A percentile compares a stretch with the other conserved stretches of the same genome.
Conservation (phyloP, 1,284 basidiomycete genomes). For the Leucoagaricus sp. region DNA sequence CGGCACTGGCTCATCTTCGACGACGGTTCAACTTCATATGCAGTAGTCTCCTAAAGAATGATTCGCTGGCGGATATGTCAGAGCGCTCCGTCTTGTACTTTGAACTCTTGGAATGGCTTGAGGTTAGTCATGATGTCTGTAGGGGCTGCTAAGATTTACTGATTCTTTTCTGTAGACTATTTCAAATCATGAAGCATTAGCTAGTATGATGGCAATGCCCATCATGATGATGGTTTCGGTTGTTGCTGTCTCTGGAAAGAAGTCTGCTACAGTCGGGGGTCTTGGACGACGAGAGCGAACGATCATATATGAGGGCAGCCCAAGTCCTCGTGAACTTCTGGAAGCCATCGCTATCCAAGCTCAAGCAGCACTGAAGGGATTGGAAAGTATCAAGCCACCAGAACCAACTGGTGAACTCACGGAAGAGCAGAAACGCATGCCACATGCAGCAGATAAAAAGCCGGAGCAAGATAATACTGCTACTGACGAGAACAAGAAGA, state of each 20-base stretch:
- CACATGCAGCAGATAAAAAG: slow-evolving; percentile 62
- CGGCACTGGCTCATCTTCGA: slow-evolving; percentile 84
- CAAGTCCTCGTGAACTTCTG: slow-evolving; percentile 85
- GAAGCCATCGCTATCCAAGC: slow-evolving; percentile 90
- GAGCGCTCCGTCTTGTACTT: slow-evolving; percentile 85
- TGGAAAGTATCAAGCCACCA: slow-evolving; percentile 62
- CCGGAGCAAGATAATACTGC: slow-evolving; percentile 46
- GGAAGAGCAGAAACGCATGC: slow-evolving; percentile 83
- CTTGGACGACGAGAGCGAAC: slow-evolving; percentile 69
- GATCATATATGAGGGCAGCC: slow-evolving; percentile 85
- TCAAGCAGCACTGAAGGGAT: slow-evolving; percentile 80
- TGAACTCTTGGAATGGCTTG: slow-evolving; percentile 87
- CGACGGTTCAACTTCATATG: slow-evolving; percentile 86
- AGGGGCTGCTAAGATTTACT: too few species aligned
- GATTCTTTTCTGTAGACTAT: slow-evolving; percentile 58
- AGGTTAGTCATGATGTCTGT: slow-evolving; percentile 53
- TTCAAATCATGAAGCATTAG: slow-evolving; percentile 86
- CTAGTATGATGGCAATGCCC: slow-evolving; percentile 95
- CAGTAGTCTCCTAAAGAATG: slow-evolving; percentile 83
- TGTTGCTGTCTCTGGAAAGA: slow-evolving; percentile 59
- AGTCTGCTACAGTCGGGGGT: slow-evolving; percentile 39
- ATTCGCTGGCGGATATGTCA: slow-evolving; percentile 91
- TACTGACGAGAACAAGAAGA: slow-evolving; percentile 69
- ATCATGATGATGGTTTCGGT: slow-evolving; percentile 83
- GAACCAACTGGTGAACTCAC: slow-evolving; percentile 65